These are phyloP conservation scores for Simmondsia chinensis DNA, from an alignment of 148 eudicot species.

Conservation along the genomic window DNA sequence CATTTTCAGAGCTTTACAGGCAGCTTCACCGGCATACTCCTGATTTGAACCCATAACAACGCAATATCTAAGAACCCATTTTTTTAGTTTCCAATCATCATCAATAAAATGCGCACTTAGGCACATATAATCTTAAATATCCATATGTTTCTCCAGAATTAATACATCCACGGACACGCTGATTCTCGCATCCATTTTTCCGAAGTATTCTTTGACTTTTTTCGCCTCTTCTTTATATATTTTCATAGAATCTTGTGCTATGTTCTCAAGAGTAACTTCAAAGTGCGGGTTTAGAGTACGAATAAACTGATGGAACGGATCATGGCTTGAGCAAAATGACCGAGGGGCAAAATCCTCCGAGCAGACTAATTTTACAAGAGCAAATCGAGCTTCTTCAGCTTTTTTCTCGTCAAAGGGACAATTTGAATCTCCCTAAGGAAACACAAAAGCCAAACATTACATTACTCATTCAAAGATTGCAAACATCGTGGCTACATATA, in stretches of 20 bases:
- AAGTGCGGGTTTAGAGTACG: not conserved
- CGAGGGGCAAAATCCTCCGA: not conserved
- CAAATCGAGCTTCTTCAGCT: not conserved
- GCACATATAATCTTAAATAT: not conserved
- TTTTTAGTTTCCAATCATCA: constrained; percentile 12
- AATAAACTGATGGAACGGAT: not conserved
- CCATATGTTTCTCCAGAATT: not conserved
- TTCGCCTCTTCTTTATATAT: not conserved
- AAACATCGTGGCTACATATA: too few species aligned
- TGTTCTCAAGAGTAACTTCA: not conserved
- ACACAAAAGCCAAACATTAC: too few species aligned
- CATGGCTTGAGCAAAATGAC: not conserved
- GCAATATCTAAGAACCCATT: constrained; percentile 7
- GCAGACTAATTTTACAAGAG: constrained; percentile 7
- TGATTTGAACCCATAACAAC: not conserved
- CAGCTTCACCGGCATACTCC: not conserved
- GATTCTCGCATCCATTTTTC: constrained; percentile 5
- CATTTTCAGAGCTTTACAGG: constrained; percentile 1
- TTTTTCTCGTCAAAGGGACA: not conserved
- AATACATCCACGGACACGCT: constrained; percentile 9
- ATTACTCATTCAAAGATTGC: too few species aligned
- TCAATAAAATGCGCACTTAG: constrained; percentile 13
- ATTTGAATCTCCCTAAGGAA: not conserved
- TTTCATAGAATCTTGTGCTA: constrained; percentile 7
- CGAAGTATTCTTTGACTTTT: not conserved